Conservation (phyloP, 1,139 yeast species). For the Yamadazyma dushanensis region DNA sequence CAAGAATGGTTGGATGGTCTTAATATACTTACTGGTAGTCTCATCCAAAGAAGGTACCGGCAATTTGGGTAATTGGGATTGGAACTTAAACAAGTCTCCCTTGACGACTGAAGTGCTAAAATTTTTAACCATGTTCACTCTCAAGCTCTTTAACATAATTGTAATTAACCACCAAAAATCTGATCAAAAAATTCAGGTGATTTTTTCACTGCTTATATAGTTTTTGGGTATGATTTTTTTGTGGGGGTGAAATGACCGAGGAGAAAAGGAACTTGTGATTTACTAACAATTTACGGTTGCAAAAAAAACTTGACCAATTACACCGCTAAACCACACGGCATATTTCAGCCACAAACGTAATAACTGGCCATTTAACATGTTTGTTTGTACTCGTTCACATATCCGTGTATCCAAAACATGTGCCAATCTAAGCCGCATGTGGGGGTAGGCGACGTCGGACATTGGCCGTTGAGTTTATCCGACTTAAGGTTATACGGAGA, state of each 20-base stretch:
- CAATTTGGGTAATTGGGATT: slow-evolving; percentile 72
- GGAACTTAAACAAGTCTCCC: slow-evolving; percentile 75
- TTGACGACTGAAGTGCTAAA: slow-evolving; percentile 41
- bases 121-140: slow-evolving; percentile 20
- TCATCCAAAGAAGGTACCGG: slow-evolving; percentile 85
- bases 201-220: neutral
- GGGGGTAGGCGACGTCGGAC: too few relatives aligned
- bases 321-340: too few relatives aligned
- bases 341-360: too few relatives aligned
- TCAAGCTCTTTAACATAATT: slow-evolving; percentile 18
- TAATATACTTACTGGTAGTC: slow-evolving; percentile 69
- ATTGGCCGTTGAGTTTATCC: too few relatives aligned
- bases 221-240: slow-evolving; percentile 3
- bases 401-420: too few relatives aligned
- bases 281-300: too few relatives aligned
- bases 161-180: slow-evolving; percentile 2
- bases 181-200: slow-evolving; percentile 9
- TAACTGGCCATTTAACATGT: too few relatives aligned
- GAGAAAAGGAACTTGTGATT: slow-evolving; percentile 5
- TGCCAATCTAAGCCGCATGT: too few relatives aligned
- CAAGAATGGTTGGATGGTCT: slow-evolving; percentile 68
- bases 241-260: slow-evolving; percentile 11
- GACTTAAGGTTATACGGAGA: too few relatives aligned
- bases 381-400: too few relatives aligned
- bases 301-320: neutral